Percentiles rank a stretch among this genome's conserved stretches.
These are phyloP conservation scores for Cephaloascus albidus DNA, from an alignment of 805 yeast genomes.

Conservation along the genomic window DNA sequence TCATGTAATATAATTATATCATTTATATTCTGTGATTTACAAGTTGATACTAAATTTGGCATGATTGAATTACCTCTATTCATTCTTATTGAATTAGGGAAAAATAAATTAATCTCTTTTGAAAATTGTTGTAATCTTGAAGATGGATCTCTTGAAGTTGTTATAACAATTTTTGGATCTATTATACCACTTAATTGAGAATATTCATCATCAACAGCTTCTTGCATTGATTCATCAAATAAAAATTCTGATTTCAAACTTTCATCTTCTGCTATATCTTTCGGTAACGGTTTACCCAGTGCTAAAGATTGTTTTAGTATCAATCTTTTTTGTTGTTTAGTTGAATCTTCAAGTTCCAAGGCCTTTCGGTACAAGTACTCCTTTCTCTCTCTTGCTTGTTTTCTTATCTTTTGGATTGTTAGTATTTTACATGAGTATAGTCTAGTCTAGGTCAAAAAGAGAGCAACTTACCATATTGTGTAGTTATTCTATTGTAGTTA, in stretches of 20 bases:
- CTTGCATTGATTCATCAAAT: constrained; percentile 73
- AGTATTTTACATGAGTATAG: too few species aligned
- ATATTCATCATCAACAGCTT: constrained; percentile 84
- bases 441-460: too few species aligned
- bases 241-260: constrained; percentile 72
- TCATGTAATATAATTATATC: constrained; percentile 87
- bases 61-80: constrained; percentile 91
- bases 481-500: too few species aligned
- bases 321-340: constrained; percentile 77
- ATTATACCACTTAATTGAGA: constrained; percentile 75
- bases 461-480: too few species aligned
- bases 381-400: constrained; percentile 94
- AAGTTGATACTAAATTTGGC: constrained; percentile 76
- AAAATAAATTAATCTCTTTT: constrained; percentile 81
- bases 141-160: constrained; percentile 90
- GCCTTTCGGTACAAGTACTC: constrained; percentile 88
- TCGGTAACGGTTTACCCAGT: constrained; percentile 81
- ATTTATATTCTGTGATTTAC: constrained; percentile 71
- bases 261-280: constrained; percentile 83
- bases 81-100: constrained; percentile 81
- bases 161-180: constrained; percentile 86
- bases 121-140: constrained; percentile 82
- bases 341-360: constrained; percentile 82
- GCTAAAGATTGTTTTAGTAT: constrained; percentile 83
- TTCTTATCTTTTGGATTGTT: too few species aligned